Evolutionary conservation across 2,329 filamentous ascomycete species (phyloP), one percentile per base, ranked within the genome.

Genomic region (Fusarium beomiforme): DNA sequence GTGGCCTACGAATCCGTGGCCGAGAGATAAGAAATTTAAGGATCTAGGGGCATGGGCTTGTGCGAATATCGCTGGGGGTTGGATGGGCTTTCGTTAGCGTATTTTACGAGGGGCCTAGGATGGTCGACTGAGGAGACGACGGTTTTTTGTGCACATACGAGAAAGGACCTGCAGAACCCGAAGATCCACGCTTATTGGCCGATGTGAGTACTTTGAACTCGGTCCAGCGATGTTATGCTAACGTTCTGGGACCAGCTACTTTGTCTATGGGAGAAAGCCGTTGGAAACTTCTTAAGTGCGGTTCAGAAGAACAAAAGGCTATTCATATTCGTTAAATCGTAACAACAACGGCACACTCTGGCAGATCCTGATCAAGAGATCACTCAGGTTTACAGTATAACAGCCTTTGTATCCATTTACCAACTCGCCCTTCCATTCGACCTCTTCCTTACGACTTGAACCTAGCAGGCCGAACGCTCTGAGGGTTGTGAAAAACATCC

Each of bases 51-150:
- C 42, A 1, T 57, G 73, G 74, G 71, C 69, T 13, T 57, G 64
- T 5, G 62, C 59, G 3, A 78, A 78, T n/a, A 59, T 75, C 6
- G 39, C 62, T 14, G 55, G 57, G 0, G 75, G 72, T 31, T 79
- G 13, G 78, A 79, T 53, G 75, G 74, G 0, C 39, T 79, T 2
- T 75, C 76, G 3, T 59, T 79, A 41, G 76, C 73, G 0, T 60
- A 76, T 12, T 73, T 80, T 13, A 79, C 78, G 7, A 69, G 69
- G n/a, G 67, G 63, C 8, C 59, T 64, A 6, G 69, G 67, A 3
- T 71, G 69, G 69, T 55, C 39, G 11, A 29, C 44, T 10, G 67
- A 68, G 24, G 55, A 70, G 26, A 64, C 67, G 11, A 54, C 55
- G 13, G 19, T 58, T 2, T 70, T 70, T 17, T 31, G 69, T 37